phyloP scores from a whole-genome alignment of 2,329 filamentous ascomycete species.

The Trichophyton mentagrophytes region DNA sequence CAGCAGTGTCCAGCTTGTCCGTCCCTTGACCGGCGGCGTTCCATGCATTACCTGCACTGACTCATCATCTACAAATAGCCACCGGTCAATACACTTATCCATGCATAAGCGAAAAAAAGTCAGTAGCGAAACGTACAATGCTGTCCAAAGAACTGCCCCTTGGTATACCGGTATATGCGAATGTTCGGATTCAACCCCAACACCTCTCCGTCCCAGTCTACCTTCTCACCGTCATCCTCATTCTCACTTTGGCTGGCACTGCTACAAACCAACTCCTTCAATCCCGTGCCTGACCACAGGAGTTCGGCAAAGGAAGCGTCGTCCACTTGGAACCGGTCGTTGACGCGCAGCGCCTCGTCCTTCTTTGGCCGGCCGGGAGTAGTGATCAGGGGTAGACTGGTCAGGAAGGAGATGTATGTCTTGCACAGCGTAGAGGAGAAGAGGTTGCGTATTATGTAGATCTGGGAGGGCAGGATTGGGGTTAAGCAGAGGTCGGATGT shows the following conservation, averaged over 20 bases:
- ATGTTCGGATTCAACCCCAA: constrained; percentile 84
- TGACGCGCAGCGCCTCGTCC: constrained; percentile 71
- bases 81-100: not conserved
- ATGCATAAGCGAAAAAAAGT: not conserved
- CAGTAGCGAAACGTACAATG: constrained; percentile 54
- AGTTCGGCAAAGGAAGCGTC: constrained; percentile 61
- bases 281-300: constrained; percentile 64
- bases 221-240: constrained; percentile 13
- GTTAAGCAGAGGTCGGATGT: constrained; percentile 50
- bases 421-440: constrained; percentile 64
- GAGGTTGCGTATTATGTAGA: constrained; percentile 60
- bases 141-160: constrained; percentile 81
- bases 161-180: constrained; percentile 71
- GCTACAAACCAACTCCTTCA: constrained; percentile 45
- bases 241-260: not conserved
- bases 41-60: constrained; percentile 58
- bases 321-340: constrained; percentile 75
- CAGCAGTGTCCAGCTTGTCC: constrained; percentile 82
- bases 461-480: constrained; percentile 49
- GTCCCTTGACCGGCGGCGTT: constrained; percentile 40
- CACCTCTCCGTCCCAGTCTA: constrained; percentile 62
- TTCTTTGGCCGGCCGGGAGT: constrained; percentile 67
- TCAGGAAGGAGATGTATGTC: constrained; percentile 61
- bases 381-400: constrained; percentile 57
- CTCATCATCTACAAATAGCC: constrained; percentile 59